phyloP scores from a whole-genome alignment of 768 basidiomycete genomes.

The Boletus bicolor region DNA sequence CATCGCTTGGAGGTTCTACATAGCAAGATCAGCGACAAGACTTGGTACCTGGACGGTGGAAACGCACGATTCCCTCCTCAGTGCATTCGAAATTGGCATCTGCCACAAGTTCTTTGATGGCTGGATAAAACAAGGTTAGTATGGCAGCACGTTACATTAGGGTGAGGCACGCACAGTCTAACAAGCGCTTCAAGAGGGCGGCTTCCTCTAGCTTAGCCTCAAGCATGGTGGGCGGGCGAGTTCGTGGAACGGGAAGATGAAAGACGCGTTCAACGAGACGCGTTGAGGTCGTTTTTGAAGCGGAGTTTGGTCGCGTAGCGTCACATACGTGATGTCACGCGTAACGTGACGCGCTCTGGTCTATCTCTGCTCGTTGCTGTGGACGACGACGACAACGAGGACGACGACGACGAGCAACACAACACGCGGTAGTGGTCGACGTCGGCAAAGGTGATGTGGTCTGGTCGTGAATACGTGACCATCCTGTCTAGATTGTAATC shows the following conservation, averaged over 20 bases:
- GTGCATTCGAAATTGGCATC: conserved; percentile 98
- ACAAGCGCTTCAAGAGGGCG: conserved; percentile 83
- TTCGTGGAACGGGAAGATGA: conserved; percentile 2
- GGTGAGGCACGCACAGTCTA: conserved; percentile 68
- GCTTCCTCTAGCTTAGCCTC: conserved; percentile 92
- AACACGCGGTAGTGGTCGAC: background rate
- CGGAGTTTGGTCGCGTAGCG: conserved; percentile 32
- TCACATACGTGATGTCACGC: conserved; percentile 31
- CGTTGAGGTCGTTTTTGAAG: conserved; percentile 31
- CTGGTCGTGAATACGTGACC: background rate
- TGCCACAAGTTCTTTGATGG: conserved; percentile 95
- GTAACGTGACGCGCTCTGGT: conserved; percentile 16
- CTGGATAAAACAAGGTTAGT: conserved; percentile 39
- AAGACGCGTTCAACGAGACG: conserved; percentile 27
- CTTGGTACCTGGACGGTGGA: background rate
- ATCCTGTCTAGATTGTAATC: conserved; percentile 7
- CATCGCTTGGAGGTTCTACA: conserved; percentile 92
- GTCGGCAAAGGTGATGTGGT: background rate
- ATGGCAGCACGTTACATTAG: background rate
- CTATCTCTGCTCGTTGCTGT: background rate
- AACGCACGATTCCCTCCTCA: conserved; percentile 84
- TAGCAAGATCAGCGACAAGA: background rate
- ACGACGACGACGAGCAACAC: background rate
- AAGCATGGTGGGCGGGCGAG: conserved; percentile 49
- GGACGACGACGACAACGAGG: conserved; percentile 2